Evolutionary conservation across 371 early-diverging fungal genomes (phyloP), one percentile per base, ranked within the genome.

Genomic region (Lichtheimia hyalospora): DNA sequence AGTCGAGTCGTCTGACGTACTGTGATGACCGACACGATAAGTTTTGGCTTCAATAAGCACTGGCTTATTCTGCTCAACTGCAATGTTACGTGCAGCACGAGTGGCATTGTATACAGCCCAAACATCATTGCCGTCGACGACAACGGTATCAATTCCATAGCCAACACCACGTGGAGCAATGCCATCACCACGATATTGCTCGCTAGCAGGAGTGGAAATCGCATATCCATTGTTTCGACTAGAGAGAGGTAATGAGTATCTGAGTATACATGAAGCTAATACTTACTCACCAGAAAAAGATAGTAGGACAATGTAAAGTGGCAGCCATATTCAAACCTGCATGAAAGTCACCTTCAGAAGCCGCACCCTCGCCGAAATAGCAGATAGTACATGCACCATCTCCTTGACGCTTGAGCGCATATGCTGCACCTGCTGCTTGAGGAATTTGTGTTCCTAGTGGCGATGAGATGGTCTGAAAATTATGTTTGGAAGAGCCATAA

Each of bases 341-440:
- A 73, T 98, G 98, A 76, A 97, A 98, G 74, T 98, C 98, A 53
- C 98, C 98, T 73, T 98, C 98, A 16, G 89, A 89, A 20, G 98
- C 98, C 25, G 98, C 96, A 41, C 98, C 98, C 70, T 98, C 98
- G 24, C 98, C 98, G 85, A 98, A 98, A 77, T 92, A 98, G 81
- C 96, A 94, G 49, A 96, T 80, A 7, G 86, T 89, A 63, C 89
- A 87, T 60, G 89, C 90, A 57, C 90, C 80, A 52, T 84, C 81
- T 3, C 92, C 91, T 28, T 84, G 77, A 39, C 88, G 75, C 67
- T 97, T 97, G 58, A 96, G 73, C 0, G 96, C 96, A 68, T 96
- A 98, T n/a, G 96, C 98, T 14, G 98, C 89, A 24, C 98, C 98
- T 1, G 95, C 84, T n/a, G 98, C 98, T 72, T 98, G 98, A n/a